These are phyloP conservation scores for Diaporthe nobilis DNA, from an alignment of 2,329 filamentous ascomycete species.

Conservation along the genomic window DNA sequence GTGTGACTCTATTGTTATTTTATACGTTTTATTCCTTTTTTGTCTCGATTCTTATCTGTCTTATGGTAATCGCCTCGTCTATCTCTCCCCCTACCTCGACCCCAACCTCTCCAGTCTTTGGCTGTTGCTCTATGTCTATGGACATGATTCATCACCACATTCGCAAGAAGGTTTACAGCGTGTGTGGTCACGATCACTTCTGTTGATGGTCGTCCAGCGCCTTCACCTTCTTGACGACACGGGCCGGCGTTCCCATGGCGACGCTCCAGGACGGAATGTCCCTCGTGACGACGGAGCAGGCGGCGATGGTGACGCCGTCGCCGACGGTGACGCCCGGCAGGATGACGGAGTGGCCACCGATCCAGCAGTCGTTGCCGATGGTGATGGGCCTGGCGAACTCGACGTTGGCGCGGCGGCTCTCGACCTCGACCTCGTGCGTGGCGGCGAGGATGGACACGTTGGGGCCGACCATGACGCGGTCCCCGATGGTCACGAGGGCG, in stretches of 20 bases:
- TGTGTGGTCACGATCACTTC: neutral
- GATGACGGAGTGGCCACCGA: constrained; percentile 11
- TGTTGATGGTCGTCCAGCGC: neutral
- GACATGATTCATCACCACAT: neutral
- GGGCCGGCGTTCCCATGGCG: constrained; percentile 63
- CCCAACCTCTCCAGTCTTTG: no score
- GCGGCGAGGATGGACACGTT: constrained; percentile 79
- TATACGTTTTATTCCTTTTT: neutral
- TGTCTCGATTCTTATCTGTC: neutral
- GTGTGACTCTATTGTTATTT: neutral
- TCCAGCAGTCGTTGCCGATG: constrained; percentile 32
- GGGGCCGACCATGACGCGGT: constrained; percentile 79
- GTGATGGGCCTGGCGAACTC: constrained; percentile 62
- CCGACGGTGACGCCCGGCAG: constrained; percentile 27
- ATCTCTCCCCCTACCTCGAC: neutral
- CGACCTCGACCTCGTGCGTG: constrained; percentile 77
- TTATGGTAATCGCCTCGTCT: neutral
- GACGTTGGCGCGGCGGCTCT: constrained; percentile 60
- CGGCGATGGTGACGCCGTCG: constrained; percentile 13
- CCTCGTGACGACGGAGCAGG: constrained; percentile 33
- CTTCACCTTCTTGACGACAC: constrained; percentile 61
- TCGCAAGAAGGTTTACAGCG: neutral
- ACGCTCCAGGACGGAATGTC: constrained; percentile 63
- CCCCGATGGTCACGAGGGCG: constrained; percentile 77
- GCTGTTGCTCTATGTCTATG: no score